Evolutionary conservation across 2,329 filamentous ascomycete species (phyloP).

Genomic region (Colletotrichum tropicale): DNA sequence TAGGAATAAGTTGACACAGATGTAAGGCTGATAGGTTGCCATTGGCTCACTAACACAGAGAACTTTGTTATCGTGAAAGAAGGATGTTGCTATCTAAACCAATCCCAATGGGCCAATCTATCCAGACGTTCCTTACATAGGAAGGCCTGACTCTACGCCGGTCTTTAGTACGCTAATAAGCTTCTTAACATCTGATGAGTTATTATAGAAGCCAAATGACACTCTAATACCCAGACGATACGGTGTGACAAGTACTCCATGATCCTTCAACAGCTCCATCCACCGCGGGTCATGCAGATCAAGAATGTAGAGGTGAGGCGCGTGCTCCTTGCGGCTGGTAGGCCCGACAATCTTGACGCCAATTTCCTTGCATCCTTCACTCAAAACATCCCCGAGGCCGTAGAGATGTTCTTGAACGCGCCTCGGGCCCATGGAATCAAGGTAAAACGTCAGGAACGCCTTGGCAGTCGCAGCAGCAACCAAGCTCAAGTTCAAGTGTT

Average conservation of each 20-base stretch:
- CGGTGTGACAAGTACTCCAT: slow-evolving; percentile 22
- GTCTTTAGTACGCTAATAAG: background rate
- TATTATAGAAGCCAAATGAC: slow-evolving; percentile 31
- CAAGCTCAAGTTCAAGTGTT: slow-evolving; percentile 33
- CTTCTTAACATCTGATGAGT: slow-evolving; percentile 23
- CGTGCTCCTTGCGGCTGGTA: slow-evolving; percentile 19
- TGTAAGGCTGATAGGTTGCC: background rate
- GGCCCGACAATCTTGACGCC: slow-evolving; percentile 28
- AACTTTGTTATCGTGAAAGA: background rate
- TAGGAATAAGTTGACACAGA: background rate
- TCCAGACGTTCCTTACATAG: background rate
- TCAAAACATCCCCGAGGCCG: slow-evolving; percentile 25
- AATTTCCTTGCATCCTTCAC: slow-evolving; percentile 21
- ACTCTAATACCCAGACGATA: slow-evolving; percentile 30
- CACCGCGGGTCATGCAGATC: slow-evolving; percentile 25
- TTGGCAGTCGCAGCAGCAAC: slow-evolving; percentile 25
- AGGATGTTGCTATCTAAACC: background rate
- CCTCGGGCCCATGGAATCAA: slow-evolving; percentile 24
- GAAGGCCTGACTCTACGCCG: background rate
- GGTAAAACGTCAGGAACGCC: slow-evolving; percentile 29
- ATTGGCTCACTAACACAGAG: background rate
- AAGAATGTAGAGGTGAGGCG: slow-evolving; percentile 34
- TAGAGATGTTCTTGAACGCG: slow-evolving; percentile 30
- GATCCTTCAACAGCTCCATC: slow-evolving; percentile 23
- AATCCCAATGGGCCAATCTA: background rate